phyloP scores from a whole-genome alignment of 2,329 filamentous ascomycete species.

The Chaetomium olivaceum region DNA sequence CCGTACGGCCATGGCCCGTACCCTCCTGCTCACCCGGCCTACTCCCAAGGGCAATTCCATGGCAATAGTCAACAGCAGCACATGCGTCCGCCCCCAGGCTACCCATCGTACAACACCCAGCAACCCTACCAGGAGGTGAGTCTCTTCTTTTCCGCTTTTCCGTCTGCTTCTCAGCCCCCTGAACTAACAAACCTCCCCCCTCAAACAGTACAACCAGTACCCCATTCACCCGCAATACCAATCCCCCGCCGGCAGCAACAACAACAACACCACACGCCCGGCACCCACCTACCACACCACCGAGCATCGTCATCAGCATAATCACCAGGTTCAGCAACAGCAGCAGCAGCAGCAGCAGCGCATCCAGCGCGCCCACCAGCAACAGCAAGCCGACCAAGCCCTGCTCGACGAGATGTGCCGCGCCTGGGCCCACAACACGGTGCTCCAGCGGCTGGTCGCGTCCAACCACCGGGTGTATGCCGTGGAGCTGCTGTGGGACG shows the following conservation, averaged over 20 bases:
- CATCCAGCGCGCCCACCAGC: not conserved
- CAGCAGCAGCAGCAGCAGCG: not conserved
- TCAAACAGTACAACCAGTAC: not conserved
- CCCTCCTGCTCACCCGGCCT: not conserved
- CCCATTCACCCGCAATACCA: not conserved
- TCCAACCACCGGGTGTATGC: constrained; percentile 7
- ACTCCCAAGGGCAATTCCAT: constrained; percentile 1
- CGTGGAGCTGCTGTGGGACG: constrained; percentile 28
- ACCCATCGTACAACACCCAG: constrained; percentile 1
- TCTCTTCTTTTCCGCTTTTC: not conserved
- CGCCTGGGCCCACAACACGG: constrained; percentile 15
- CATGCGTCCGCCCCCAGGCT: not conserved
- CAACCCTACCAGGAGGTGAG: constrained; percentile 8
- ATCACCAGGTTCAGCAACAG: constrained; percentile 6
- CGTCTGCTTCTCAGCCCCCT: not conserved
- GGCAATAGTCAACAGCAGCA: not conserved
- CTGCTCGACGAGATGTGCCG: constrained; percentile 11
- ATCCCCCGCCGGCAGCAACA: not conserved
- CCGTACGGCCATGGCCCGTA: not conserved
- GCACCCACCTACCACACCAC: not conserved
- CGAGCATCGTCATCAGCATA: constrained; percentile 11
- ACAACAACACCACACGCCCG: not conserved
- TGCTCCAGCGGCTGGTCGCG: not conserved
- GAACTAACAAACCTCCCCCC: not conserved
- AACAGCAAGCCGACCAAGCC: constrained; percentile 16